phyloP scores from a whole-genome alignment of 1,284 basidiomycete species.

The Meira miltonrushii region DNA sequence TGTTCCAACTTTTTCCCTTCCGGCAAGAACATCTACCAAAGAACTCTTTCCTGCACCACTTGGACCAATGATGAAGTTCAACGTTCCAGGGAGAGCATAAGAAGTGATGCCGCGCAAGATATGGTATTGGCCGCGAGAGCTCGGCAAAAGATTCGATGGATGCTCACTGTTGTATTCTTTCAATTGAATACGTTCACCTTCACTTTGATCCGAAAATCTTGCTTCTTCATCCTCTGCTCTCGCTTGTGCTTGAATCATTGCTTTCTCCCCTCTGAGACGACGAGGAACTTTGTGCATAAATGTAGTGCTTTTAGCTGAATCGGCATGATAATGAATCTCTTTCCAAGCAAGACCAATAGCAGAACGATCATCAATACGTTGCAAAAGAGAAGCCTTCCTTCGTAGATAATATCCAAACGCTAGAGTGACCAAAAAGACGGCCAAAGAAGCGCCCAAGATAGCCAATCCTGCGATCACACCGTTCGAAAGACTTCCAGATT shows the following conservation, averaged over 20 bases:
- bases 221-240: too few relatives aligned
- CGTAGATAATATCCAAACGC: constrained; percentile 20
- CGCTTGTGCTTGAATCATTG: too few relatives aligned
- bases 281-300: too few relatives aligned
- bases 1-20: constrained; percentile 28
- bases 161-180: too few relatives aligned
- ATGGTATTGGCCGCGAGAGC: not conserved
- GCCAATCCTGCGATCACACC: constrained; percentile 34
- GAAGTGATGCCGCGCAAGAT: constrained; percentile 23
- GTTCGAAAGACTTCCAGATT: constrained; percentile 18
- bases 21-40: constrained; percentile 37
- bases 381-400: constrained; percentile 20
- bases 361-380: constrained; percentile 12
- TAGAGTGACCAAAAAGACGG: constrained; percentile 19
- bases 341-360: constrained; percentile 33
- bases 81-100: constrained; percentile 25
- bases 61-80: constrained; percentile 37
- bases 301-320: not conserved
- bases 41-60: constrained; percentile 41
- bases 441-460: constrained; percentile 27
- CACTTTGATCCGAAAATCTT: too few relatives aligned
- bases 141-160: too few relatives aligned
- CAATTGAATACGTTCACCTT: too few relatives aligned
- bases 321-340: constrained; percentile 22
- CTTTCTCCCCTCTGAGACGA: too few relatives aligned